Percentiles rank a stretch among this genome's conserved stretches.
Conservation (phyloP, 257 asterid species). For the Buddleja alternifolia region DNA sequence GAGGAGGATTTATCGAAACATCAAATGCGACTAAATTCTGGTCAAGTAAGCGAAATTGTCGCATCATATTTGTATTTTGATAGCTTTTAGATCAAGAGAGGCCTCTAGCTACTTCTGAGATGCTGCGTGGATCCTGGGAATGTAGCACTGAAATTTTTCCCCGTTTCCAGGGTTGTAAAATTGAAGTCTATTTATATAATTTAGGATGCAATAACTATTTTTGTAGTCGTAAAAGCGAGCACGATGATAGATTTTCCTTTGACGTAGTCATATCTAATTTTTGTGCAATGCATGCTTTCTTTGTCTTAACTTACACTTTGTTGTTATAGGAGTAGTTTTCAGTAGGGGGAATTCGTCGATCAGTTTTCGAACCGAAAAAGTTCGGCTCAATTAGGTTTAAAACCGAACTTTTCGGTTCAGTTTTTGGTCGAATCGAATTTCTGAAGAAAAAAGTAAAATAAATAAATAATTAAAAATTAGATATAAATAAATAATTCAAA, state of each 20-base stretch:
- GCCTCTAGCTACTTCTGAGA: slow-evolving; percentile 26
- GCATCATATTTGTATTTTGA: slow-evolving; percentile 18
- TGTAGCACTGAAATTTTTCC: slow-evolving; percentile 30
- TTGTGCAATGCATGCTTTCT: not conserved
- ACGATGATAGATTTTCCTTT: slow-evolving; percentile 15
- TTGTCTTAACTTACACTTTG: not conserved
- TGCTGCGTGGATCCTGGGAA: slow-evolving; percentile 39
- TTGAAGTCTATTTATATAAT: slow-evolving; percentile 28
- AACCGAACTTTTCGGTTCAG: too few relatives aligned
- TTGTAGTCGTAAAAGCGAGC: slow-evolving; percentile 31
- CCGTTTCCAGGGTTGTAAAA: slow-evolving; percentile 40
- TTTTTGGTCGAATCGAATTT: too few relatives aligned
- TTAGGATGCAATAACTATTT: slow-evolving; percentile 42
- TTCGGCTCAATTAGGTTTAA: too few relatives aligned
- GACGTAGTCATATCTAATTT: slow-evolving; percentile 28
- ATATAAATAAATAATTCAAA: too few relatives aligned
- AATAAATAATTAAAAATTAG: too few relatives aligned
- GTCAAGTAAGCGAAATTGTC: not conserved
- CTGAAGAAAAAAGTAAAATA: too few relatives aligned
- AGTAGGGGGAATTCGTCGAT: too few relatives aligned
- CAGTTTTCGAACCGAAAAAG: too few relatives aligned
- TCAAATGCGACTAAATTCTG: slow-evolving; percentile 55
- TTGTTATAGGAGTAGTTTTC: not conserved
- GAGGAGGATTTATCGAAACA: slow-evolving; percentile 67
- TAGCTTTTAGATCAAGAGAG: slow-evolving; percentile 19